Percentiles rank a stretch among this genome's conserved stretches.
Evolutionary conservation across 129 eudicot species (phyloP).

Genomic region (Chrysanthemum lavandulifolium): DNA sequence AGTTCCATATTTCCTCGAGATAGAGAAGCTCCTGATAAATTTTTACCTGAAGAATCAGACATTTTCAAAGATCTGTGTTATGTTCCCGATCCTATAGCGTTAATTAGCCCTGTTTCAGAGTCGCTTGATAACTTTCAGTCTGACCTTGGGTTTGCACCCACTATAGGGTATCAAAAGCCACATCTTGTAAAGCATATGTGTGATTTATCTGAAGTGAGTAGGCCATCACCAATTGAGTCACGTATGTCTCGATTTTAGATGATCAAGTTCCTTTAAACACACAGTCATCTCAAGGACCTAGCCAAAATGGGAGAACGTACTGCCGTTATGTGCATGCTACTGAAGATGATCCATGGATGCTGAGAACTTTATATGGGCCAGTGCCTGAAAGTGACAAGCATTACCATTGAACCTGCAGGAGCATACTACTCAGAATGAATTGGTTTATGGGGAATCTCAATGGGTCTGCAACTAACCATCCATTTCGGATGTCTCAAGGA

Average conservation of each 20-base stretch:
- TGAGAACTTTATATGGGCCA: conserved; percentile 40
- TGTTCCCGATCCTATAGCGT: conserved; percentile 74
- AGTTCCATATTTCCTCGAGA: conserved; percentile 45
- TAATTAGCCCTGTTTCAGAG: conserved; percentile 88
- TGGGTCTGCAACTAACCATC: conserved; percentile 46
- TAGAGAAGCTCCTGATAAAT: conserved; percentile 31
- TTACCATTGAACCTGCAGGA: conserved; percentile 33
- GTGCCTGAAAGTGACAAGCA: conserved; percentile 33
- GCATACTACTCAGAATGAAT: conserved; percentile 40
- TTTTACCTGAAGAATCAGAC: conserved; percentile 69
- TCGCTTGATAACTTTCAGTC: conserved; percentile 79
- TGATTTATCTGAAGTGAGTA: conserved; percentile 44
- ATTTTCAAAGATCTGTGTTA: conserved; percentile 88
- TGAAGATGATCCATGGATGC: conserved; percentile 59
- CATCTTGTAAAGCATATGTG: conserved; percentile 31
- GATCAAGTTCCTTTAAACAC: conserved; percentile 21
- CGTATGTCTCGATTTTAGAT: conserved; percentile 69
- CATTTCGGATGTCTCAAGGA: conserved; percentile 50
- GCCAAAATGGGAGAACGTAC: conserved; percentile 17
- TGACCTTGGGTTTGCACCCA: conserved; percentile 61
- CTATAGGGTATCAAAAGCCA: conserved; percentile 49
- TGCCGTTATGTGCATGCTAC: conserved; percentile 33
- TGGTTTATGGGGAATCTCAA: conserved; percentile 52
- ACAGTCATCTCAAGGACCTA: too few relatives aligned
- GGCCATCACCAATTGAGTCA: conserved; percentile 87